Evolutionary conservation across 345 rosid genomes (phyloP).

Genomic region (Clausena lansium): DNA sequence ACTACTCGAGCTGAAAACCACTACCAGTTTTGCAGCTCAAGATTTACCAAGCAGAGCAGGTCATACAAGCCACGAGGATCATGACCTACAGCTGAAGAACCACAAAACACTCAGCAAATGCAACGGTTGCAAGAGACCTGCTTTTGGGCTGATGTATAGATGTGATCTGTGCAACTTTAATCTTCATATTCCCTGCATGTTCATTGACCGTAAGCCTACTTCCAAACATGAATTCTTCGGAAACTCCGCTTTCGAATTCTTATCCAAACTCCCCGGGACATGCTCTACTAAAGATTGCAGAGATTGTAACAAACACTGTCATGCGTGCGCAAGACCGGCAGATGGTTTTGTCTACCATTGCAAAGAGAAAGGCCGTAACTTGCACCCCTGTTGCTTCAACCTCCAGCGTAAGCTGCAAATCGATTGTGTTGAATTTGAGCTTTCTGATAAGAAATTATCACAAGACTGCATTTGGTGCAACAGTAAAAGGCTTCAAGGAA

Average conservation of each 20-base stretch:
- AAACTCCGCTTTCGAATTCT: not conserved
- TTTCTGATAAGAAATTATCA: not conserved
- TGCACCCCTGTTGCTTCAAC: slow-evolving; percentile 11
- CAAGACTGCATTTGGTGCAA: not conserved
- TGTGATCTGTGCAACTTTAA: slow-evolving; percentile 7
- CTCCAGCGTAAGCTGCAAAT: not conserved
- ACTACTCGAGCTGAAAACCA: not conserved
- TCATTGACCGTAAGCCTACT: not conserved
- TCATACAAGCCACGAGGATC: not conserved
- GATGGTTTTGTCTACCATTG: slow-evolving; percentile 6
- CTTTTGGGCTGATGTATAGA: not conserved
- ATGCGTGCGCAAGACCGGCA: not conserved
- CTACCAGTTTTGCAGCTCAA: not conserved
- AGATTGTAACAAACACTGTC: not conserved
- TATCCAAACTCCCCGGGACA: not conserved
- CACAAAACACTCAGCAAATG: not conserved
- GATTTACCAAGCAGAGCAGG: not conserved
- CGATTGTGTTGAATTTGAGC: not conserved
- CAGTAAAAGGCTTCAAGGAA: not conserved
- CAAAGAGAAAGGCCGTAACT: not conserved
- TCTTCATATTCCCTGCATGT: not conserved
- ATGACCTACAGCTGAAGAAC: not conserved
- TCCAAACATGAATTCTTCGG: not conserved
- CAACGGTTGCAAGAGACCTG: not conserved
- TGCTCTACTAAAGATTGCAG: not conserved